Evolutionary conservation across 2,329 filamentous ascomycete genomes (phyloP), one percentile per base, ranked within the genome.

Genomic region (Apiospora hydei): DNA sequence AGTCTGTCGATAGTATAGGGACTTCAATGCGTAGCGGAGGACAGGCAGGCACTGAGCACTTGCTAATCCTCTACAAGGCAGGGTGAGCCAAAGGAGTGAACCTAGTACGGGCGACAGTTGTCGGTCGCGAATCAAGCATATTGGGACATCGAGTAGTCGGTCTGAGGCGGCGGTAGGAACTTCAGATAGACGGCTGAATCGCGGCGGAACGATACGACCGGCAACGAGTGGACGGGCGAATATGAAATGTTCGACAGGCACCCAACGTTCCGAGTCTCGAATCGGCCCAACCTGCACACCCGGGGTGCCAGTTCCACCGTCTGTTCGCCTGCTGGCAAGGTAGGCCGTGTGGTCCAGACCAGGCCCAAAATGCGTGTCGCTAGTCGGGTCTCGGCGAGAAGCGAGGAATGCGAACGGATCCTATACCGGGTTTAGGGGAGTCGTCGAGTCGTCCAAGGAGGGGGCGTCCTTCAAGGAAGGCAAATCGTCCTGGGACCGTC

Each of bases 51-150:
- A 73, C 70, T 69, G 69, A 70, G 74, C 74, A 74, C 76, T 76
- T 73, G 75, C 76, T 76, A 77, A 75, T 75, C 77, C 76, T 78
- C 74, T 76, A 76, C 73, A 73, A 71, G 69, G 75, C 75, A 77
- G 77, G 71, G 70, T 77, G 77, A 74, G 75, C 77, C 76, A 76
- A 71, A 72, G 75, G 69, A 73, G 74, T 75, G 66, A 72, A 77
- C 71, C 76, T 74, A 73, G 74, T 73, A 68, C 68, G 77, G 75
- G 77, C 76, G 76, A 75, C 70, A 70, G 71, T 75, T 18, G 69
- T 73, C 72, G 73, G 72, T 75, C 76, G 76, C 74, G 75, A 72
- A 77, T 77, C 74, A 80, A 76, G 76, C 79, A 81, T 81, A 74
- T 78, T 80, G 80, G 75, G 75, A 76, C 79, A 81, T 81, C 49